Evolutionary conservation across 768 basidiomycete genomes (phyloP).

Genomic region (Leccinum obscurum): DNA sequence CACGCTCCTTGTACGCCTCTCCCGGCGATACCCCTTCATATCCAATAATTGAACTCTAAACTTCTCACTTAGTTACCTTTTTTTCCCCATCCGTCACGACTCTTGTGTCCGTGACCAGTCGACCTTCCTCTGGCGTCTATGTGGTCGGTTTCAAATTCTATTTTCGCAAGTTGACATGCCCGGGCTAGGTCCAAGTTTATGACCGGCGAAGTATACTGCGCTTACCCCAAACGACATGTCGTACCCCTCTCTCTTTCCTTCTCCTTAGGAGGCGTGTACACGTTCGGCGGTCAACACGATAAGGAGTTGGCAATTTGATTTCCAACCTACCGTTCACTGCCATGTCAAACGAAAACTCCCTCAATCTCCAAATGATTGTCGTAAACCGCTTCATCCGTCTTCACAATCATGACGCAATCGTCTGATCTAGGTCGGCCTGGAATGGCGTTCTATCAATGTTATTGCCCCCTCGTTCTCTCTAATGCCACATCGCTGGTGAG

Average conservation of each 20-base stretch:
- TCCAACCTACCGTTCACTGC: slow-evolving; percentile 2
- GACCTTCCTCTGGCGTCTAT: slow-evolving; percentile 1
- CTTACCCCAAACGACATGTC: background rate
- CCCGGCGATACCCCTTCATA: slow-evolving; percentile 22
- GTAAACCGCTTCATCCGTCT: slow-evolving; percentile 16
- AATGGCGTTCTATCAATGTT: background rate
- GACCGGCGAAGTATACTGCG: background rate
- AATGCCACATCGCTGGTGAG: slow-evolving; percentile 18
- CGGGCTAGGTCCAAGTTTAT: background rate
- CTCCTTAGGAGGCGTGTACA: background rate
- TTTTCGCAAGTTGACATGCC: background rate
- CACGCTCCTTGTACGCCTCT: slow-evolving; percentile 11
- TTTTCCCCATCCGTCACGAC: slow-evolving; percentile 7
- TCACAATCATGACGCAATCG: slow-evolving; percentile 16
- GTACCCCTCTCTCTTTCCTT: background rate
- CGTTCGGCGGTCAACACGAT: slow-evolving; percentile 4
- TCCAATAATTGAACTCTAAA: slow-evolving; percentile 30
- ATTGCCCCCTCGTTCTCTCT: slow-evolving; percentile 5
- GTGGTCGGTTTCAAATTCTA: slow-evolving; percentile 13
- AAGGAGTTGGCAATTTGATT: slow-evolving; percentile 13
- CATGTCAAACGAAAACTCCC: slow-evolving; percentile 7
- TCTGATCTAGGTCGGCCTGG: slow-evolving; percentile 5
- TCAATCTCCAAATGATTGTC: slow-evolving; percentile 22
- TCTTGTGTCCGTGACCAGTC: background rate
- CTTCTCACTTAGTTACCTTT: slow-evolving; percentile 1